phyloP scores from a whole-genome alignment of 257 asterid genomes.

The Solanum clarkiae region DNA sequence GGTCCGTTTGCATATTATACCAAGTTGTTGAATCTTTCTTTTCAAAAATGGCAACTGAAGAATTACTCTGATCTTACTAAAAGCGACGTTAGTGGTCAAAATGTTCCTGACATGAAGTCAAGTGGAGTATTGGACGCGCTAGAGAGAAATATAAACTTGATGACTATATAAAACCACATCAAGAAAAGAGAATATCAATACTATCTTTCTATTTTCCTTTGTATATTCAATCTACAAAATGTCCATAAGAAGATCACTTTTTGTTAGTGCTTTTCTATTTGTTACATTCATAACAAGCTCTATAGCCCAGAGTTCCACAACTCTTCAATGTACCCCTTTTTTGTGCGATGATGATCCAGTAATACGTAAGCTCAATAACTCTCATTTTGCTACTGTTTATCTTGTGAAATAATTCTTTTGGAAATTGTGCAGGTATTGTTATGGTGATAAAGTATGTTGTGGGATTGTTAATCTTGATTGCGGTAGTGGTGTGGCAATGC shows the following conservation, averaged over 20 bases:
- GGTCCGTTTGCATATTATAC: neutral
- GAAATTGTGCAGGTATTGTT: neutral
- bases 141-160: neutral
- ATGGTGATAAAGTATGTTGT: conserved; percentile 6
- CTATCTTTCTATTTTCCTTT: neutral
- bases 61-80: neutral
- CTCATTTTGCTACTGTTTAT: neutral
- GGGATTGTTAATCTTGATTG: conserved; percentile 26
- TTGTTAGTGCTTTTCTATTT: conserved; percentile 7
- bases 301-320: conserved; percentile 17
- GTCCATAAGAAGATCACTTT: neutral
- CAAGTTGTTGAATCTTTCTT: neutral
- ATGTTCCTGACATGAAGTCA: neutral
- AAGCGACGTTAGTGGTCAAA: neutral
- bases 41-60: neutral
- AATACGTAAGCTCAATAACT: neutral
- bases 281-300: neutral
- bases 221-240: neutral
- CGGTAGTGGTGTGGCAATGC: conserved; percentile 11
- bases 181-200: neutral
- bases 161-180: neutral
- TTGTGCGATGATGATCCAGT: conserved; percentile 22
- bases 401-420: no score
- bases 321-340: conserved; percentile 14
- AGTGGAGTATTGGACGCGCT: neutral